Evolutionary conservation across 139 green algal species (phyloP), one percentile per base, ranked within the genome.

Genomic region (Diplosphaera chodatii): DNA sequence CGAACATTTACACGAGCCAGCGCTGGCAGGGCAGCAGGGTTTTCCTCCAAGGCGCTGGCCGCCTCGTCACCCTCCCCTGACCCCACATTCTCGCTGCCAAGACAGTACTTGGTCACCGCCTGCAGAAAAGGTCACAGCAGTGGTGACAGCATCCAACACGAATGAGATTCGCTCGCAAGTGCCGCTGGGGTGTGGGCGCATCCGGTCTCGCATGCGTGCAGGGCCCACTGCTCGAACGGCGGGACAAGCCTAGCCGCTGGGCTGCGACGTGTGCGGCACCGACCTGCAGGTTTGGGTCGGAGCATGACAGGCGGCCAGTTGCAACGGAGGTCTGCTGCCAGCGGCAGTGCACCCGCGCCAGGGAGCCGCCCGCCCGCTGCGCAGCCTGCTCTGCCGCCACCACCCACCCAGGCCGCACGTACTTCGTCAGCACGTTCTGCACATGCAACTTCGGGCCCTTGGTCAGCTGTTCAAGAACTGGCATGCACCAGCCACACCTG

Each of bases 301-400:
- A 78, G 55, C 72, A 86, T 15, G 80, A 87, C 13, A 92, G 78
- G 16, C 87, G 65, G 23, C 87, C 87, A 0, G 87, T 92, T 21
- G 87, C 87, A 13, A 85, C 91, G 28, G 66, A 40, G 0, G 77
- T 86, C 72, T 91, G 84, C 72, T 91, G 87, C 87, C 87, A 92
- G 40, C 37, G 48, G 77, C 85, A 86, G 1, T 30, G 56, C 41
- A 91, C 72, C n/a, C 83, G 70, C 4, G 74, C 33, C 21, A 28
- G 23, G 27, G 25, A n/a, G 59, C 69, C 32, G 18, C 56, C 56
- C 25, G 28, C 72, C 27, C 32, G 55, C 27, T n/a, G n/a, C 40
- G 48, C 74, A 20, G 66, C 31, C 28, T 72, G 30, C 62, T 55
- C 13, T 0, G 64, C 70, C 33, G 67, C 72, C 41, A 40, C 32